Evolutionary conservation across 1,139 yeast species (phyloP), one percentile per base, ranked within the genome.

Genomic region (Casaregolazyma lundiana): DNA sequence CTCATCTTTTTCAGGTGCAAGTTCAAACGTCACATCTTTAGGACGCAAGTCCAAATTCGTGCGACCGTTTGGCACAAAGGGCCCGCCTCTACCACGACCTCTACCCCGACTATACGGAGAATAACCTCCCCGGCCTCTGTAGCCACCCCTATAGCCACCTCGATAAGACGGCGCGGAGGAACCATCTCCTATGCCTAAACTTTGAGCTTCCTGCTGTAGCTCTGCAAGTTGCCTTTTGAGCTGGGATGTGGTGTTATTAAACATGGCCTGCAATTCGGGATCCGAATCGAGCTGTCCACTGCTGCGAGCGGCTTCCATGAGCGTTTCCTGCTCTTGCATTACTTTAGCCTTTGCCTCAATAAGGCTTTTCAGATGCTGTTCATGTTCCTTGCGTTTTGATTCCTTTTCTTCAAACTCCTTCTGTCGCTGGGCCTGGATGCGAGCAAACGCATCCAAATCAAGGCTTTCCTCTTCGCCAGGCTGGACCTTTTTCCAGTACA

Each of bases 371-470:
- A 69, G 54, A 44, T 63, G 61, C 6, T 59, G 63, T 29, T 66
- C 67, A 48, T 63, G 61, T 38, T 59, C 68, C 41, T 60, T 54
- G 51, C 66, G 65, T 53, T 65, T 65, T 20, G 57, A 62, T 50
- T 62, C 62, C 51, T 69, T 67, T 50, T 62, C 69, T 50, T 71
- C 73, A 57, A 70, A 71, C 51, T 63, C 70, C 50, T 58, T 60
- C 56, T 74, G 78, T 48, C 64, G 68, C 46, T 65, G 68, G 9
- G 57, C 64, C 51, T 72, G 77, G 46, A 63, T 55, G 18, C 59
- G 55, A 22, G 62, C 60, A 39, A 71, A 61, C 4, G 63, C 66
- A 42, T 71, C 75, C 17, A 68, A 41, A 50, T 73, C 72, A 15
- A 65, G 48, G 39, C 62, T 56, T 4, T 61, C 54, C 18, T 53